phyloP scores from a whole-genome alignment of 139 green algal genomes.

The Ostreobium quekettii region DNA sequence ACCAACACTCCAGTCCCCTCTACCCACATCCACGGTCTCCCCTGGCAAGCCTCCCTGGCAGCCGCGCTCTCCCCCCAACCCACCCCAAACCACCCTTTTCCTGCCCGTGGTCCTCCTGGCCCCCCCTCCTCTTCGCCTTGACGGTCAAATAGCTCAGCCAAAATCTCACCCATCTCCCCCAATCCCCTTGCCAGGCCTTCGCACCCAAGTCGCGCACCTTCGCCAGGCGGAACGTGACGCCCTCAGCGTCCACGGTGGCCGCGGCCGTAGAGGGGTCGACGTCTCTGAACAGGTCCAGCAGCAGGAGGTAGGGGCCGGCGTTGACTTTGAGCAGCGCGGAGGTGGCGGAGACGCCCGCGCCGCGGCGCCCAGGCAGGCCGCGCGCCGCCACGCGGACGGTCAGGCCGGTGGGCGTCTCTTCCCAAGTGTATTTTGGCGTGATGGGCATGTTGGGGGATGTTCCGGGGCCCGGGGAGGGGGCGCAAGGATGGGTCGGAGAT shows the following conservation, averaged over 20 bases:
- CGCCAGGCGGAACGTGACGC: conserved; percentile 15
- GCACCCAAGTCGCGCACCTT: conserved; percentile 26
- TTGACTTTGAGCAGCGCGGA: conserved; percentile 55
- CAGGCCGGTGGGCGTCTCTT: conserved; percentile 35
- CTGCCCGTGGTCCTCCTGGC: no score
- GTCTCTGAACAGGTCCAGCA: conserved; percentile 41
- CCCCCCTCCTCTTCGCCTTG: no score
- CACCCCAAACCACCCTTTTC: no score
- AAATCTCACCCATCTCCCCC: no score
- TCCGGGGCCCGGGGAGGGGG: no score
- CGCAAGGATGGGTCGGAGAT: no score
- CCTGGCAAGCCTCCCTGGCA: no score
- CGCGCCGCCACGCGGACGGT: conserved; percentile 35
- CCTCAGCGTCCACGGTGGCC: conserved; percentile 28
- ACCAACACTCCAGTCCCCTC: no score
- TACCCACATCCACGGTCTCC: no score
- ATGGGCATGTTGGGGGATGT: conserved; percentile 38
- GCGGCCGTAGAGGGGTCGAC: conserved; percentile 36
- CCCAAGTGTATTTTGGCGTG: conserved; percentile 39
- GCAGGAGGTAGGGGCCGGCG: conserved; percentile 48
- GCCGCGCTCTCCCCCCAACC: no score
- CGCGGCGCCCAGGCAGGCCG: conserved; percentile 33
- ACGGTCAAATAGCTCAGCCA: neutral
- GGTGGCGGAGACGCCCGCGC: conserved; percentile 43
- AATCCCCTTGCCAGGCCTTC: no score